phyloP scores from a whole-genome alignment of 2,329 filamentous ascomycete species.

The Fragosphaeria purpurea region DNA sequence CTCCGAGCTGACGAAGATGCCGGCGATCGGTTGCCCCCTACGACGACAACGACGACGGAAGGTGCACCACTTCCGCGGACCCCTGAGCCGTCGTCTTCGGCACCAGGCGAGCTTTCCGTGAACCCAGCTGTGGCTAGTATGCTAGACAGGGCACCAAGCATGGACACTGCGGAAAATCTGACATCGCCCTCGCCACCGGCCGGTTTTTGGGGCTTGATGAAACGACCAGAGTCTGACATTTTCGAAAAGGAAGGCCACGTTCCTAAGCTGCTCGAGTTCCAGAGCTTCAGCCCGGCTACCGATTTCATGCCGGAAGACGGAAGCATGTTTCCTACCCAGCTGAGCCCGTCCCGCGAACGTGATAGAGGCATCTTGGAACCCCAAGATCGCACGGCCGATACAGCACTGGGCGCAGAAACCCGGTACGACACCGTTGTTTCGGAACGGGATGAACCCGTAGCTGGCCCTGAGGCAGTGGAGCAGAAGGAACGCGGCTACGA shows the following conservation, averaged over 20 bases:
- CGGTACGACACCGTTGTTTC: neutral
- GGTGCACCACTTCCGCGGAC: neutral
- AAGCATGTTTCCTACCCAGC: too few relatives aligned
- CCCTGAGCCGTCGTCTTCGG: neutral
- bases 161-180: constrained; percentile 4
- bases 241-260: constrained; percentile 21
- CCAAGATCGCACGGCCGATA: constrained; percentile 24
- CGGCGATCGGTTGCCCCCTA: neutral
- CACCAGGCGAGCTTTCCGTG: constrained; percentile 13
- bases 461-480: neutral
- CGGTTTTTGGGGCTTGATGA: constrained; percentile 20
- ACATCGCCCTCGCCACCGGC: constrained; percentile 10
- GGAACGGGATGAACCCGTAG: too few relatives aligned
- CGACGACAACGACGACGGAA: neutral
- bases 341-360: too few relatives aligned
- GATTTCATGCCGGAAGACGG: constrained; percentile 6
- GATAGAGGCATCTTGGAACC: neutral
- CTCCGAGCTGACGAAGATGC: too few relatives aligned
- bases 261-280: constrained; percentile 21
- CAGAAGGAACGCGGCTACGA: neutral
- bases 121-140: constrained; percentile 15
- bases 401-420: constrained; percentile 14
- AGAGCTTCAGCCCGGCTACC: constrained; percentile 13
- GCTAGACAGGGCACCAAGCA: constrained; percentile 8
- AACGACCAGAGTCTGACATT: constrained; percentile 14